A percentile compares a stretch with the other conserved stretches of the same genome.
Conservation (phyloP, 331 rosid genomes). For the Prunus yedoensis region DNA sequence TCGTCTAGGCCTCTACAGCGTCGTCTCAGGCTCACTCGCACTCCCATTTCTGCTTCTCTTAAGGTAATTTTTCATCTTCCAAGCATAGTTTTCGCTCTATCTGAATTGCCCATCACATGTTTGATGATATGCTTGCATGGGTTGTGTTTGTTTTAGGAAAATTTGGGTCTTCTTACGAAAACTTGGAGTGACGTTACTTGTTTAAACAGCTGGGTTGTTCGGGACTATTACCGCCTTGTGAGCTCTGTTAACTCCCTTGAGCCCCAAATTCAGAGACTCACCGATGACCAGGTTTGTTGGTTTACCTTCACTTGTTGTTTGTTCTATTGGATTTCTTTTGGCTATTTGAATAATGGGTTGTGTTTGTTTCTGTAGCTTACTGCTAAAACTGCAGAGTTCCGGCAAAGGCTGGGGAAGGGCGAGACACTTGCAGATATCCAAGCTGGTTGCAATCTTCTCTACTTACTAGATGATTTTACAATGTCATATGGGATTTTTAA, state of each 20-base stretch:
- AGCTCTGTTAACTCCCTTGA: constrained; percentile 72
- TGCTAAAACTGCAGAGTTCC: constrained; percentile 74
- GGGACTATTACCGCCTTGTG: constrained; percentile 77
- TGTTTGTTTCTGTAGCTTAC: constrained; percentile 40
- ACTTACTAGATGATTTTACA: constrained; percentile 10
- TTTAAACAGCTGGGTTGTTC: constrained; percentile 83
- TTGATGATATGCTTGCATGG: constrained; percentile 29
- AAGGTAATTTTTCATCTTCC: constrained; percentile 36
- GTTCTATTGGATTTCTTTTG: background rate
- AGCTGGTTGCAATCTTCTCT: constrained; percentile 53
- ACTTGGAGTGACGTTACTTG: constrained; percentile 60
- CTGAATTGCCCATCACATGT: constrained; percentile 29
- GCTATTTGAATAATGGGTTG: background rate
- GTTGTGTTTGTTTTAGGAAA: constrained; percentile 46
- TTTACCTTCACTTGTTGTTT: background rate
- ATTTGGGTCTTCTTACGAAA: constrained; percentile 49
- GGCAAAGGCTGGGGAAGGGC: constrained; percentile 56
- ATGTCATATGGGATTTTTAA: background rate
- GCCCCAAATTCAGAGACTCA: constrained; percentile 48
- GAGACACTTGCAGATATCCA: constrained; percentile 82
- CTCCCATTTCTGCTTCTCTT: constrained; percentile 39
- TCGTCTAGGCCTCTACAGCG: constrained; percentile 32
- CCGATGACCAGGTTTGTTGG: constrained; percentile 64
- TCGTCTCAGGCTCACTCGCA: constrained; percentile 21
- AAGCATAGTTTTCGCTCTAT: background rate